Conservation (phyloP, 1,284 basidiomycete species). For the Mycosarcoma maydis region DNA sequence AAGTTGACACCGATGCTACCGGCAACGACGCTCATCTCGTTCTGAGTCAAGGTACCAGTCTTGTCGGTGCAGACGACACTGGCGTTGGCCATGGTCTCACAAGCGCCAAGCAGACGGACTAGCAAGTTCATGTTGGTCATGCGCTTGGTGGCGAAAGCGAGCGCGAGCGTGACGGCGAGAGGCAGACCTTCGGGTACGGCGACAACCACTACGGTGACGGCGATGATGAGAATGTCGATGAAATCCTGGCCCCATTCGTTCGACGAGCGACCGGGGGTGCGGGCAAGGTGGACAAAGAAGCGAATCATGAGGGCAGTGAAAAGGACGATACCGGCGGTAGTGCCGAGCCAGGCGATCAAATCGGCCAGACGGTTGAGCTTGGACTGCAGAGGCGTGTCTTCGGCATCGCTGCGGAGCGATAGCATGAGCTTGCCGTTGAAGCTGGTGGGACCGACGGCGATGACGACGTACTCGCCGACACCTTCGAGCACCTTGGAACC, state of each 20-base stretch:
- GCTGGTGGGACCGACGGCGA: slow-evolving; percentile 87
- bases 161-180: slow-evolving; percentile 91
- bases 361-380: slow-evolving; percentile 94
- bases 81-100: slow-evolving; percentile 98
- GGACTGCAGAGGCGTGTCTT: slow-evolving; percentile 89
- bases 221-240: slow-evolving; percentile 90
- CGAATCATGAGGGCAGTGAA: slow-evolving; percentile 90
- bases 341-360: slow-evolving; percentile 89
- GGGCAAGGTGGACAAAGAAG: slow-evolving; percentile 84
- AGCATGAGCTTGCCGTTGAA: slow-evolving; percentile 83
- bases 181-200: slow-evolving; percentile 97
- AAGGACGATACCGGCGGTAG: slow-evolving; percentile 80
- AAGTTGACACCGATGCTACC: slow-evolving; percentile 91
- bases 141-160: slow-evolving; percentile 95
- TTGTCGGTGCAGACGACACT: slow-evolving; percentile 97
- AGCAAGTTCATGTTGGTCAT: slow-evolving; percentile 95
- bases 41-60: slow-evolving; percentile 84
- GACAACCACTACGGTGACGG: slow-evolving; percentile 93
- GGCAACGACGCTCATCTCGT: slow-evolving; percentile 93
- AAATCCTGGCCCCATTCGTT: slow-evolving; percentile 89
- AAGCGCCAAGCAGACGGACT: slow-evolving; percentile 92
- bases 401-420: slow-evolving; percentile 73
- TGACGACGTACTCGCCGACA: slow-evolving; percentile 89
- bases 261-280: slow-evolving; percentile 71
- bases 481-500: slow-evolving; percentile 96